Evolutionary conservation across 495 filamentous ascomycete genomes (phyloP), one percentile per base, ranked within the genome.

Genomic region (Clohesyomyces aquaticus): DNA sequence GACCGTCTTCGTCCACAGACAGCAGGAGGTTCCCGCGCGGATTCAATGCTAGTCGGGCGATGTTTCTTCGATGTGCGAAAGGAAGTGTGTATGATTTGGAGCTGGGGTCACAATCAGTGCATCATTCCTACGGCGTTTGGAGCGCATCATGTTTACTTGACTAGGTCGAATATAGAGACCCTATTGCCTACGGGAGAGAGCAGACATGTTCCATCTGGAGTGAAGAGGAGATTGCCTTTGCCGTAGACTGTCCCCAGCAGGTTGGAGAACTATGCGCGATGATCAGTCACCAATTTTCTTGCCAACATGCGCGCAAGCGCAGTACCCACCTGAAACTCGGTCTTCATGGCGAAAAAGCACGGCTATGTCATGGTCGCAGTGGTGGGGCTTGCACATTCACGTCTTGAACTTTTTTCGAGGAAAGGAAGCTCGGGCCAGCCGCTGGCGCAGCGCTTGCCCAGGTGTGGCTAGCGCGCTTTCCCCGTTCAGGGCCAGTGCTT

Each of bases 151-250:
- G 19, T 85, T 67, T 83, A 96, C 93, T 97, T 91, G 59, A 96
- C 87, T 19, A 98, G 81, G 72, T 98, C 93, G 76, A 98, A 98
- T 51, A 97, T 89, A 1, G 94, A 90, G 52, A 98, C 91, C 71
- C 91, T 81, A 78, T 98, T 98, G 71, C 94, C 94, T 57, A 98
- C 95, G 23, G 94, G 94, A n/a, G 95, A 98, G 65, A 94, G 88
- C 47, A 98, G 82, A 76, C 90, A 92, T 67, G 89, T 93, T 67
- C 94, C 94, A 85, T 98, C 94, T 67, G 92, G 93, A 70, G 90
- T 95, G 80, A 96, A 98, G 68, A 96, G 83, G 61, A 98, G 84
- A 74, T 97, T 98, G 76, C 95, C 94, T 81, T 89, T 90, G 78
- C 91, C 89, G 80, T 97, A 98, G 68, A 98, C 94, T 68, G 93